Evolutionary conservation across 495 filamentous ascomycete species (phyloP).

Genomic region (Aspergillus avenaceus): DNA sequence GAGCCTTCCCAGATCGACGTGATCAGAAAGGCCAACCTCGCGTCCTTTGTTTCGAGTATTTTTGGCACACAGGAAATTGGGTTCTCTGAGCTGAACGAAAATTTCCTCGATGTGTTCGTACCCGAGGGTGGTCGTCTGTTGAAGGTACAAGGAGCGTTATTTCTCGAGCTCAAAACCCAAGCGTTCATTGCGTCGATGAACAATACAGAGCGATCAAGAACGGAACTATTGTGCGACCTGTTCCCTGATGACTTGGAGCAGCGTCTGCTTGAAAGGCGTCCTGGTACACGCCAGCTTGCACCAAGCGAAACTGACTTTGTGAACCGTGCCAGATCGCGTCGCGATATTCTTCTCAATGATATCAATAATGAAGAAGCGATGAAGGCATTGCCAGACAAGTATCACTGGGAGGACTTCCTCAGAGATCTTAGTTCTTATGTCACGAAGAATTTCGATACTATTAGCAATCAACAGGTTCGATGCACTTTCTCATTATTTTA

Average conservation of each 20-base stretch:
- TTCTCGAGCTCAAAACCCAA: conserved; percentile 83
- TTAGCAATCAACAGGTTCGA: conserved; percentile 51
- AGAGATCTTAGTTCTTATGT: conserved; percentile 70
- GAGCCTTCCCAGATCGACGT: conserved; percentile 66
- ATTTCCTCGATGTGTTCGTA: conserved; percentile 81
- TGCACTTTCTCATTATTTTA: not conserved
- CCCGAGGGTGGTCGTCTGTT: conserved; percentile 68
- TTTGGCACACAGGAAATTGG: conserved; percentile 82
- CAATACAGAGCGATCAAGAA: conserved; percentile 58
- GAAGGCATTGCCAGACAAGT: conserved; percentile 65
- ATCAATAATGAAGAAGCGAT: conserved; percentile 58
- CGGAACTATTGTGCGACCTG: conserved; percentile 65
- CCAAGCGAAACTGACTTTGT: conserved; percentile 74
- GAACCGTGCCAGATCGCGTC: conserved; percentile 56
- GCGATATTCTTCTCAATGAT: conserved; percentile 62
- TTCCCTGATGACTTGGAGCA: conserved; percentile 70
- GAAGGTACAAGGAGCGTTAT: conserved; percentile 66
- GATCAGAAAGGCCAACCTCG: conserved; percentile 82
- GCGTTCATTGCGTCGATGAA: conserved; percentile 71
- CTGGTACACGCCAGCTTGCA: conserved; percentile 58
- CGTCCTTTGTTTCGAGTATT: conserved; percentile 76
- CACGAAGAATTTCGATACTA: conserved; percentile 65
- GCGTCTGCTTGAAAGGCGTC: conserved; percentile 58
- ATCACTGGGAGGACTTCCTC: conserved; percentile 76
- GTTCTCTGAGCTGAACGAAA: conserved; percentile 76